Percentiles rank a stretch among this genome's conserved stretches.
phyloP scores from a whole-genome alignment of 805 yeast species.

The Spathaspora gorwiae region DNA sequence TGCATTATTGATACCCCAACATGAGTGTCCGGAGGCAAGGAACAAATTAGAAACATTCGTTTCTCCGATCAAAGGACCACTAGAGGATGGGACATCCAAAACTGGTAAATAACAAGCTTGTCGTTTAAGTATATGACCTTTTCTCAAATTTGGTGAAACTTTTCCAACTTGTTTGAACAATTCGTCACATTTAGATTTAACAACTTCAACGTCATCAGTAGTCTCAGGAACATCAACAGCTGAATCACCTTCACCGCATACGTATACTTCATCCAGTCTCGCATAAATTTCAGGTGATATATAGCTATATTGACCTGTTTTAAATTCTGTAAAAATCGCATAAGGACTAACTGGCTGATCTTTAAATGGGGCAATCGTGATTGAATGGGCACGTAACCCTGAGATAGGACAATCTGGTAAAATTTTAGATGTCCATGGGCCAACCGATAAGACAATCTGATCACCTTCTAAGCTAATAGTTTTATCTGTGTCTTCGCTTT shows the following conservation, averaged over 20 bases:
- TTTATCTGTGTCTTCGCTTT: conserved; percentile 22
- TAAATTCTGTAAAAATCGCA: conserved; percentile 90
- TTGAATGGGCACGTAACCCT: conserved; percentile 92
- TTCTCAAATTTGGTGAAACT: conserved; percentile 61
- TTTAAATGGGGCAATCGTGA: conserved; percentile 77
- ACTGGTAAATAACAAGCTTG: conserved; percentile 97
- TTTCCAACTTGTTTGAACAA: conserved; percentile 76
- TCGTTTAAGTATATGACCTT: conserved; percentile 71
- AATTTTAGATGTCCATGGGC: conserved; percentile 95
- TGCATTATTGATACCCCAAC: conserved; percentile 98
- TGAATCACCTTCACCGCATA: conserved; percentile 96
- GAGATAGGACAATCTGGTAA: conserved; percentile 92
- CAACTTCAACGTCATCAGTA: conserved; percentile 88
- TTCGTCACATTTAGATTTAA: conserved; percentile 82
- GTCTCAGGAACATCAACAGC: conserved; percentile 89
- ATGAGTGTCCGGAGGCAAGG: conserved; percentile 90
- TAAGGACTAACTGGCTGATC: conserved; percentile 77
- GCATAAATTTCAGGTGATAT: conserved; percentile 95
- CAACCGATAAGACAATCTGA: conserved; percentile 79
- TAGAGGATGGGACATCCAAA: conserved; percentile 82
- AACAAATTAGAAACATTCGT: conserved; percentile 78
- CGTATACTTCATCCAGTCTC: conserved; percentile 90
- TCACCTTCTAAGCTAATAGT: conserved; percentile 55
- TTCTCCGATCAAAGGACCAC: conserved; percentile 93
- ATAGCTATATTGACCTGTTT: conserved; percentile 59